Base-by-base conservation (phyloP, 805 yeast species). In the Candida wancherniae region DNA sequence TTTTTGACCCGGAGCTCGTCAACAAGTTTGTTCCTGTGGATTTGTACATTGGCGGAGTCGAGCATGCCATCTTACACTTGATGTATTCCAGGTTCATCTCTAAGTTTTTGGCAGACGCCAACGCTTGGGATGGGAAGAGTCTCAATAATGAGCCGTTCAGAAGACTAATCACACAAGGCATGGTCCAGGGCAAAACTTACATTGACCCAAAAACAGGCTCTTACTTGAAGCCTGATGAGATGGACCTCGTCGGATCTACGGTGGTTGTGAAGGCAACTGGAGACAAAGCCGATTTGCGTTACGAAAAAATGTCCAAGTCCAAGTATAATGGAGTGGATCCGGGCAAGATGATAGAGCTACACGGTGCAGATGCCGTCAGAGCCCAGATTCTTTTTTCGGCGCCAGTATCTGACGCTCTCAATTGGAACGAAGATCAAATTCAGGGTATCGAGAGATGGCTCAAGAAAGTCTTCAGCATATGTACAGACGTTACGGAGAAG, bases 271-370 rank as follows among this genome's bases (percentile, higher is more conserved):
- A 50, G 19, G 67, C 55, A 0, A 65, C 80, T 0, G 82, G 80
- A 1, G 48, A 53, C 20, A 38, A 48, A 0, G 85, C 95, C 0
- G 34, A 37, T 0, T 53, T 84, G 2, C 61, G 84, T 0, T 86
- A 56, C 51, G 97, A 92, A 51, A 92, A 92, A 51, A 92, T 92
- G 98, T 88, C 97, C 2, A 92, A 92, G 57, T 88, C 97, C 1
- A 92, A 92, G 51, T 80, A 77, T 51, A 92, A 92, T 50, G 98
- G 98, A 10, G 94, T 84, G 3, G 95, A 90, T 50, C 97, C 97
- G 1, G 73, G 67, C 1, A 73, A 71, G 37, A 84, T 90, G 45
- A 87, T 92, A 16, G 51, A 49, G 8, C 66, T 61, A 21, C 84
- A 85, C 54, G 97, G 98, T 3, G 86, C 96, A 1, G 98, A 92